phyloP scores from a whole-genome alignment of 305 asterid species.

The Solanum hybrid region DNA sequence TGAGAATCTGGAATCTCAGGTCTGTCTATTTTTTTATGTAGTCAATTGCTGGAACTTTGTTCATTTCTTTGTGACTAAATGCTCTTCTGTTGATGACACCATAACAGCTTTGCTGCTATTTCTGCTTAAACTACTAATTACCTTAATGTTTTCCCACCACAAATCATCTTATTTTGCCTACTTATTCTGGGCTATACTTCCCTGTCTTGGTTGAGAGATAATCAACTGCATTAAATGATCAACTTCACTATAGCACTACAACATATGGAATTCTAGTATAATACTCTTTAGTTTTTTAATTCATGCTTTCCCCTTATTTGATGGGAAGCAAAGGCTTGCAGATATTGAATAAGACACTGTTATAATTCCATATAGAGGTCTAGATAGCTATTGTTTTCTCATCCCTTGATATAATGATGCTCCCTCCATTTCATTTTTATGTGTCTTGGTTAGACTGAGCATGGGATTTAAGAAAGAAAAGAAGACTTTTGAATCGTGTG shows the following conservation, averaged over 20 bases:
- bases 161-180: background rate
- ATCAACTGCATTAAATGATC: background rate
- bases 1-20: slow-evolving; percentile 84
- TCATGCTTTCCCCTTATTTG: background rate
- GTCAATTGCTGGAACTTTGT: background rate
- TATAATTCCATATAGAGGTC: background rate
- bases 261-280: background rate
- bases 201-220: background rate
- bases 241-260: background rate
- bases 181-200: background rate
- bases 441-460: background rate
- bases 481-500: background rate
- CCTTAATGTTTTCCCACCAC: background rate
- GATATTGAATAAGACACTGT: background rate
- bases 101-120: background rate
- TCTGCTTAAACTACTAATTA: background rate
- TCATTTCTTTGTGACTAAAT: background rate
- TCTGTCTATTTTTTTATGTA: slow-evolving; percentile 11
- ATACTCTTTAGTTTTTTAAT: background rate
- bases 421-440: background rate
- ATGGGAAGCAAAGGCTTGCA: background rate
- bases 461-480: background rate
- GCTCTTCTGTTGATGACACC: background rate
- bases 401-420: background rate
- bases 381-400: no score